Base-by-base conservation (phyloP, 352 stramenopile species). In the Paralagenidium karlingii region DNA sequence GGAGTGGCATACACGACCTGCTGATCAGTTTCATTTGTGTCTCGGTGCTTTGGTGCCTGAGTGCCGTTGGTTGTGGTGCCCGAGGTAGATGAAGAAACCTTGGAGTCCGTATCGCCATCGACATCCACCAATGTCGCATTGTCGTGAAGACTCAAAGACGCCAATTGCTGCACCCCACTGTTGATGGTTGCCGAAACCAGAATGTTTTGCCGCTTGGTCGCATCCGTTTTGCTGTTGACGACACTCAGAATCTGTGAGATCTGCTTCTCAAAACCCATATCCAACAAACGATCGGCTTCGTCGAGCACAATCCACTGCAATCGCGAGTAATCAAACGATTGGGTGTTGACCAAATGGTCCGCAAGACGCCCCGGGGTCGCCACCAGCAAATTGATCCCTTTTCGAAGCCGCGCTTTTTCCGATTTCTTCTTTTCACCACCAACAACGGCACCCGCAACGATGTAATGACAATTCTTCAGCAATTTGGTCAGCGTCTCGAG, bases 281-380 rank as follows among this genome's bases (percentile, higher is more conserved):
- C 94, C 15, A 98, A 54, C 18, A 98, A 64, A 11, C 93, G 80
- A 56, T 99, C 95, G 3, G 85, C 91, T 75, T 99, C 95, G 54
- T 99, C 95, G 30, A 99, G 59, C 45, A 94, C 65, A 24, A 94
- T 55, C 25, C 52, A 31, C 18, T 56, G 27, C 8, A 64, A 29
- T 13, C 40, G 22, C 7, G 37, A 43, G 25, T 66, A 47, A 13
- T 39, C 28, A 33, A 51, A 39, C 1, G 49, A 21, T 12, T 60
- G 38, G 18, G 48, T 58, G 37, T 63, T 53, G 15, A 80, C 61
- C 24, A 98, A 60, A 54, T 98, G 94, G 71, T 98, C 95, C 11
- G 96, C 57, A 13, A 99, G 67, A 49, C 95, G 71, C 25, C 95
- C 95, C 8, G 95, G 95, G 5, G 94, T 98, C 10, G 90, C 94